Base-by-base conservation (phyloP, 1,284 basidiomycete species). In the Prillingera fragicola region DNA sequence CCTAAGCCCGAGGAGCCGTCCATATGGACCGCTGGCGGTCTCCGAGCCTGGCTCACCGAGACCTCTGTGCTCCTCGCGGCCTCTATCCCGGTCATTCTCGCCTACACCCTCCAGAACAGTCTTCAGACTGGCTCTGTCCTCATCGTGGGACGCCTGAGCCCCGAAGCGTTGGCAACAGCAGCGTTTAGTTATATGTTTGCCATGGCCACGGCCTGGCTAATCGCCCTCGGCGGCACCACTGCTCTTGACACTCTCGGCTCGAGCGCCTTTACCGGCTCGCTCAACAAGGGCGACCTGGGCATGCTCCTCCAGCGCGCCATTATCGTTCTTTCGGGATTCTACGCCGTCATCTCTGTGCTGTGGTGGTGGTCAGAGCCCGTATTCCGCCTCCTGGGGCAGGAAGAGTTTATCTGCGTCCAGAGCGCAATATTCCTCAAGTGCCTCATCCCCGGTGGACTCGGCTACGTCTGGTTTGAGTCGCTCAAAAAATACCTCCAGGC, bases 291-390 rank as follows among this genome's bases (percentile, higher is more conserved):
- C 24, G 39, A 41, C 31, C 39, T 41, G 10, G 39, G 39, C 23
- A 41, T 41, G 29, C 39, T 41, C 23, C 39, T 41, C 15, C 39
- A 41, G 39, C 39, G 39, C 3, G 39, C 8, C 15, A 26, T 41
- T 5, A 41, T 41, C 24, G 39, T 41, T 1, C 39, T 41, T 15
- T 41, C 39, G 1, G 23, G 31, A 6, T 33, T 41, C 23, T 41
- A 41, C 19, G 23, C 15, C 15, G 31, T 21, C 12, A 22, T 41
- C 7, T 13, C 39, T 3, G 8, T 5, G 8, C 12, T 41, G 23
- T 41, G 39, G 39, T 41, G 39, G 39, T 26, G 9, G 23, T 41
- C 39, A 1, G 39, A 41, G 39, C 39, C 39, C 39, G 31, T 41
- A 2, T 41, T 41, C 39, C 39, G 39, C 10, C 4, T 25, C 1